Evolutionary conservation across 225 moss, liverwort and hornwort genomes (phyloP).

Genomic region (Takakia lepidozioides): DNA sequence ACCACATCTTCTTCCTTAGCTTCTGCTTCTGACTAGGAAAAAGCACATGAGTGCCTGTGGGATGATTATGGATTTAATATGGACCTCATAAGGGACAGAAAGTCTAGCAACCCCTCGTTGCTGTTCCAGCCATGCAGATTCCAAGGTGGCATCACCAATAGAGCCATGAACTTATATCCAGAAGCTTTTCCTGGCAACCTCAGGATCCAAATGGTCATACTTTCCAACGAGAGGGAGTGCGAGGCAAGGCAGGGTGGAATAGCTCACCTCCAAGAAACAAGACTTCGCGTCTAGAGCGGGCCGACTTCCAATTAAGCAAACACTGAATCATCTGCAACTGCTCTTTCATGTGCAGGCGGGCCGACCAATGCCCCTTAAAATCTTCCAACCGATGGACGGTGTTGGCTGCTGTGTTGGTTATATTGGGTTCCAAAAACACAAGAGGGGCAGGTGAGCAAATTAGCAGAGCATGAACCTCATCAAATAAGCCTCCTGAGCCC

Average conservation of each 20-base stretch:
- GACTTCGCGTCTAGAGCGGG: conserved; percentile 45
- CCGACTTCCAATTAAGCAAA: conserved; percentile 48
- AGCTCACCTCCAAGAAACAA: conserved; percentile 80
- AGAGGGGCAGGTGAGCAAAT: conserved; percentile 92
- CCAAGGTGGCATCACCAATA: no score
- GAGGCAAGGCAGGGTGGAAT: not conserved
- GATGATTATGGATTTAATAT: no score
- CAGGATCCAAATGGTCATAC: no score
- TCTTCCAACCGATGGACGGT: conserved; percentile 60
- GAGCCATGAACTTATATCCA: no score
- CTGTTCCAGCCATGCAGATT: no score
- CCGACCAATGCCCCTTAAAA: conserved; percentile 96
- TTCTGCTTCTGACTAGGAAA: no score
- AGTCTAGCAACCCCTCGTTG: no score
- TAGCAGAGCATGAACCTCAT: conserved; percentile 43
- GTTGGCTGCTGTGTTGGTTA: conserved; percentile 50
- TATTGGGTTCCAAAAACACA: conserved; percentile 67
- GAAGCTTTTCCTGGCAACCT: no score
- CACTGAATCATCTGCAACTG: conserved; percentile 63
- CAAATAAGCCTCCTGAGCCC: conserved; percentile 51
- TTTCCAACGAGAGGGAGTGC: no score
- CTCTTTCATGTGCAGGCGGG: conserved; percentile 59
- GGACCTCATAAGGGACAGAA: no score
- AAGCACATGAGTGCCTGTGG: no score
- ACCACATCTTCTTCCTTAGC: no score